Percentiles rank a stretch among this genome's conserved stretches.
Conservation (phyloP, 2,329 filamentous ascomycete species). For the Epichloe bromicola region DNA sequence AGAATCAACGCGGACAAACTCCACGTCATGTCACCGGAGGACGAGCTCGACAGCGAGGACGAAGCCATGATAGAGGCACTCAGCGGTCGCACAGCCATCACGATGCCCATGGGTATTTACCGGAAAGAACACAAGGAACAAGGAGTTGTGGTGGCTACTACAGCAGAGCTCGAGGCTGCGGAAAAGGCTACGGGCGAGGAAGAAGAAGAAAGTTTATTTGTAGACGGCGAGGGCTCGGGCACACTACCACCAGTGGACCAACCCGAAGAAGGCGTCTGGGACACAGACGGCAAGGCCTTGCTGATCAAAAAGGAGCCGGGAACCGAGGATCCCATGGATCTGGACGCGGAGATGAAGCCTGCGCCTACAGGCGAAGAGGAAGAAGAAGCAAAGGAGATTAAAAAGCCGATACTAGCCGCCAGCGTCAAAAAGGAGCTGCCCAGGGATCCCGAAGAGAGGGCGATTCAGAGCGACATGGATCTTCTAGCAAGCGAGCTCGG, state of each 20-base stretch:
- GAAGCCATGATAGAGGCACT: slow-evolving; percentile 27
- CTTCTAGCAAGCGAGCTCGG: slow-evolving; percentile 32
- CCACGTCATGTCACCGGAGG: slow-evolving; percentile 28
- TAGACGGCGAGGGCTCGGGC: slow-evolving; percentile 22
- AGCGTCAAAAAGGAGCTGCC: slow-evolving; percentile 13
- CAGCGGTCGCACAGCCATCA: slow-evolving; percentile 16
- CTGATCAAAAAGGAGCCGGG: slow-evolving; percentile 33
- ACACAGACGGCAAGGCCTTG: slow-evolving; percentile 23
- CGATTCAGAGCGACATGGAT: slow-evolving; percentile 26
- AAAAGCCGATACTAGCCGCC: slow-evolving; percentile 9
- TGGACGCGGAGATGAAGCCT: slow-evolving; percentile 22
- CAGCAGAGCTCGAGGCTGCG: slow-evolving; percentile 43
- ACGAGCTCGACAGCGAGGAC: slow-evolving; percentile 33
- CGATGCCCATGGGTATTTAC: slow-evolving; percentile 43
- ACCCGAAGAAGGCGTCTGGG: slow-evolving; percentile 31
- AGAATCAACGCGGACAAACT: slow-evolving; percentile 46
- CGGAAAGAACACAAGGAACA: slow-evolving; percentile 41
- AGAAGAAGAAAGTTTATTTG: slow-evolving; percentile 34
- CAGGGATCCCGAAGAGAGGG: slow-evolving; percentile 26
- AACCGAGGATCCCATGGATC: slow-evolving; percentile 27
- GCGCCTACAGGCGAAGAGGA: slow-evolving; percentile 8
- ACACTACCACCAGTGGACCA: slow-evolving; percentile 15
- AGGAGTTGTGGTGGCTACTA: slow-evolving; percentile 40
- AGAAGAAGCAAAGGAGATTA: slow-evolving; percentile 11
- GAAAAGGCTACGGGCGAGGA: slow-evolving; percentile 32